These are phyloP conservation scores for Sclerotinia subarctica DNA, from an alignment of 2,329 filamentous ascomycete genomes.

Conservation along the genomic window DNA sequence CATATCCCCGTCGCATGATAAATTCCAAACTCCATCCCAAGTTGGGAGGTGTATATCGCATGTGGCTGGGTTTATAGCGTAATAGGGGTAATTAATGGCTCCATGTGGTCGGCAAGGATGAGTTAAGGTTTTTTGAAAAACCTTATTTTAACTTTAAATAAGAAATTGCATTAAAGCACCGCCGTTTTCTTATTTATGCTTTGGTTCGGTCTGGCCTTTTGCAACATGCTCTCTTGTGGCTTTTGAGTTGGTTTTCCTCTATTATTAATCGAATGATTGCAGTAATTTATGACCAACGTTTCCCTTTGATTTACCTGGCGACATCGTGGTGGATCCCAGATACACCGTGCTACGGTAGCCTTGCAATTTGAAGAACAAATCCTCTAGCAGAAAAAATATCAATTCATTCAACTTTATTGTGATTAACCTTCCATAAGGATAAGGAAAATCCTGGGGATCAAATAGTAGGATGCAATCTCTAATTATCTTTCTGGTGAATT, in stretches of 20 bases:
- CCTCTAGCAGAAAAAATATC: no score
- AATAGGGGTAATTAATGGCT: neutral
- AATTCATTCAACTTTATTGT: no score
- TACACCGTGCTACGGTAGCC: no score
- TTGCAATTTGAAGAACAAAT: no score
- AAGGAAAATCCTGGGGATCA: no score
- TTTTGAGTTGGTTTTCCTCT: no score
- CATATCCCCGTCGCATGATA: neutral
- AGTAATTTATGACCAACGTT: no score
- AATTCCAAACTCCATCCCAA: neutral
- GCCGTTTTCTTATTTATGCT: neutral
- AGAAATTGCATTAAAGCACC: neutral
- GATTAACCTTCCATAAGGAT: neutral
- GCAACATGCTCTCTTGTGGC: neutral
- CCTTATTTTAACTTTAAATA: neutral
- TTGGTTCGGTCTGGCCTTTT: neutral
- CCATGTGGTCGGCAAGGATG: neutral
- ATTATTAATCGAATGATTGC: no score
- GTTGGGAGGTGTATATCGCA: neutral
- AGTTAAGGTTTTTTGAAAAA: neutral
- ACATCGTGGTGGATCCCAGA: no score
- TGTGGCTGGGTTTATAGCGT: neutral
- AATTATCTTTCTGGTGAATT: no score
- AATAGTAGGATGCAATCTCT: neutral
- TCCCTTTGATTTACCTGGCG: no score